Evolutionary conservation across 2,329 filamentous ascomycete genomes (phyloP), one percentile per base, ranked within the genome.

Genomic region (Ascochyta pisi): DNA sequence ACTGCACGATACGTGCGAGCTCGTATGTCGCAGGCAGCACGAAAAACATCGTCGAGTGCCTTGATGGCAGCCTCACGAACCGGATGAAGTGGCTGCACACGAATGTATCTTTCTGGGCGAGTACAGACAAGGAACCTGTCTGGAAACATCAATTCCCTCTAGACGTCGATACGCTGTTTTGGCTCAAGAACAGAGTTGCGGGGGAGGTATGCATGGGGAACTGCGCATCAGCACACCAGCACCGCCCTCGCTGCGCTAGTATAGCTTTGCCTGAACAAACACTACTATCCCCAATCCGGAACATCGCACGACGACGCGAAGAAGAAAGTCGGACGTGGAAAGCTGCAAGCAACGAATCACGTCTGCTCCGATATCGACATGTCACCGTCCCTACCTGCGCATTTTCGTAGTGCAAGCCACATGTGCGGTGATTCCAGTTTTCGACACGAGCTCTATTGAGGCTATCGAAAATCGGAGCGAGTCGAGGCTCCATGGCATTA

Each of bases 321-420:
- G n/a, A 39, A 39, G n/a, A 39, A 40, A 16, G 8, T 44, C 51
- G 39, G 45, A 49, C 34, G 44, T 34, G 33, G 44, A 44, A 6
- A 12, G 9, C 10, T n/a, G 5, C 6, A 3, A 27, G 22, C 22
- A 19, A 4, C 35, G 40, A 55, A 44, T 49, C 24, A 19, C 5
- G 3, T 16, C 23, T 1, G 23, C 34, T 55, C 46, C 45, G 35
- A 55, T 31, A 3, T 31, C 7, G 7, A 34, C 33, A 12, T 16
- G 6, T 12, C 6, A 35, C 9, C 46, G 19, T 6, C 5, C 40
- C 13, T 8, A 8, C 39, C 27, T 39, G 35, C n/a, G 29, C 23
- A 22, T 40, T 45, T 39, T 45, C 46, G 34, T 55, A 45, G 39
- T 22, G 52, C 46, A 55, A 15, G 37, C 37, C 37, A 39, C 37